Evolutionary conservation across 257 asterid genomes (phyloP).

Genomic region (Nicotiana tabacum): DNA sequence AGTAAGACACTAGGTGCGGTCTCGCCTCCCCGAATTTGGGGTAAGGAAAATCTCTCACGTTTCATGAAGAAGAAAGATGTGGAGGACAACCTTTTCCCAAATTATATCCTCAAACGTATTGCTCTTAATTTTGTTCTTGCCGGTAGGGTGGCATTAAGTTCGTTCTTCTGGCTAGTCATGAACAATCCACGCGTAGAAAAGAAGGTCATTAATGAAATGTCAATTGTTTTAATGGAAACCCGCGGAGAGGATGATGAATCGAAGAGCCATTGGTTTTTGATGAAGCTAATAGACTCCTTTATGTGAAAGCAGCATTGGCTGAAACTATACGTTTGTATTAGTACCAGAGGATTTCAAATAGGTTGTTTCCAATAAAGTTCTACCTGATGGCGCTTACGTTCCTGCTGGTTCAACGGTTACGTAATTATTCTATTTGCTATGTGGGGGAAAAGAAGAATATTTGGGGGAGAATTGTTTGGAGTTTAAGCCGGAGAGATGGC

Average conservation of each 20-base stretch:
- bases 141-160: constrained; percentile 75
- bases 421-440: constrained; percentile 71
- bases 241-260: constrained; percentile 55
- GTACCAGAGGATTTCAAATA: constrained; percentile 79
- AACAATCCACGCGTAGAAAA: constrained; percentile 18
- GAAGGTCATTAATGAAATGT: constrained; percentile 44
- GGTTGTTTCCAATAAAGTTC: constrained; percentile 54
- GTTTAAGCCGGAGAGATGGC: constrained; percentile 83
- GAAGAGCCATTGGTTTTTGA: constrained; percentile 74
- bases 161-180: constrained; percentile 66
- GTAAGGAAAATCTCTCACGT: constrained; percentile 57
- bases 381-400: constrained; percentile 60
- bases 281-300: constrained; percentile 62
- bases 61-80: constrained; percentile 65
- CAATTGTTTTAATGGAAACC: constrained; percentile 31
- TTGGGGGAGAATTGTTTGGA: constrained; percentile 80
- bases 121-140: constrained; percentile 81
- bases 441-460: constrained; percentile 60
- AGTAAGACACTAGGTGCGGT: no score
- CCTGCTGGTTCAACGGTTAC: constrained; percentile 73
- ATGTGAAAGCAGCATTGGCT: constrained; percentile 60
- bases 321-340: constrained; percentile 69
- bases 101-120: constrained; percentile 51
- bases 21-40: no score
- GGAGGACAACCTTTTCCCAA: constrained; percentile 46